These are phyloP conservation scores for Pythium sp. DNA, from an alignment of 352 stramenopile species.

Conservation along the genomic window DNA sequence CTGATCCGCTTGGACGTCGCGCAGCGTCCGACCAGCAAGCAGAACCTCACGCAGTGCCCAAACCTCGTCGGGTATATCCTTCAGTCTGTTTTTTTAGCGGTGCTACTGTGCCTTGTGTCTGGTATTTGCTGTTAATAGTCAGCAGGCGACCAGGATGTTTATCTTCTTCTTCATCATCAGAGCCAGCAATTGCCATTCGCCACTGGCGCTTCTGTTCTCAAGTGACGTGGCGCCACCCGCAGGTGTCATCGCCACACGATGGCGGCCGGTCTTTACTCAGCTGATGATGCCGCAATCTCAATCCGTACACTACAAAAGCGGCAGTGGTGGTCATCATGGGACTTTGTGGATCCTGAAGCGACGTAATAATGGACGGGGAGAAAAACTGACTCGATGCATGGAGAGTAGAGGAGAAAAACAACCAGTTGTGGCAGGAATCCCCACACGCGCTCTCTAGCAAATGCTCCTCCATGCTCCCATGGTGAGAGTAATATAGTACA, in stretches of 20 bases:
- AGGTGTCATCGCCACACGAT: neutral
- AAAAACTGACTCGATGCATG: no score
- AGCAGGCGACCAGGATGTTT: neutral
- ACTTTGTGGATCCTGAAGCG: neutral
- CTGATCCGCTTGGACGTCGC: constrained; percentile 25
- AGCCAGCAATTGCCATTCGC: neutral
- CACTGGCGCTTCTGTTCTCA: neutral
- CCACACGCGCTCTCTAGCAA: no score
- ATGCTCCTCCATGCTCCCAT: neutral
- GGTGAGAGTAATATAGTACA: no score
- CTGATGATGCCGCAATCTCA: neutral
- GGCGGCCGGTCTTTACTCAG: neutral
- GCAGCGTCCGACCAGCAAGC: constrained; percentile 27
- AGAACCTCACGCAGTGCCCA: constrained; percentile 43
- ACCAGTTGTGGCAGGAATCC: no score
- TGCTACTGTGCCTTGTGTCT: no score
- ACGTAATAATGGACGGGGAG: neutral
- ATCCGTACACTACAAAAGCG: neutral
- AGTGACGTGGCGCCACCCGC: neutral
- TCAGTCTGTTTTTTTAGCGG: neutral
- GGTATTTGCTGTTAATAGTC: no score
- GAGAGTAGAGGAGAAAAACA: no score
- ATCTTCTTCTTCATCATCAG: neutral
- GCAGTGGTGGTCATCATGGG: neutral
- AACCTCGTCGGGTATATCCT: constrained; percentile 24